Conservation (phyloP, 1,139 yeast genomes). For the Kodamaea arcana region DNA sequence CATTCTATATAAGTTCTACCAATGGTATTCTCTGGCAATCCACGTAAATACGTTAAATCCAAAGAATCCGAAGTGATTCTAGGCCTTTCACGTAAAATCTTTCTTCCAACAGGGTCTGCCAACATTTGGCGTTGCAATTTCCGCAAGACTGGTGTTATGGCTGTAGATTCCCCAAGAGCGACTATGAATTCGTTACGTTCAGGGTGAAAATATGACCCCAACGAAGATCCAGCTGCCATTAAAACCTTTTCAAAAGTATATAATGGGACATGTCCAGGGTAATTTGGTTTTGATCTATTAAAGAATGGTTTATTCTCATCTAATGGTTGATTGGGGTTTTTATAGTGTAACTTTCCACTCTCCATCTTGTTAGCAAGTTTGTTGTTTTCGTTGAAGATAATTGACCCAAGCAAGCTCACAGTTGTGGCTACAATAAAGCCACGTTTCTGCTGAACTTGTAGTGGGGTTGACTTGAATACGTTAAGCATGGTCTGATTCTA, state of each 20-base stretch:
- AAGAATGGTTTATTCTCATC: slow-evolving; percentile 27
- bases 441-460: not conserved
- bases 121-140: slow-evolving; percentile 71
- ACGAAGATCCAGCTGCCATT: slow-evolving; percentile 69
- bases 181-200: slow-evolving; percentile 77
- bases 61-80: slow-evolving; percentile 72
- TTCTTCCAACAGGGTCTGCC: slow-evolving; percentile 68
- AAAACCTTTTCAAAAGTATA: slow-evolving; percentile 57
- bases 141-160: slow-evolving; percentile 62
- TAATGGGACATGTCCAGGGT: slow-evolving; percentile 81
- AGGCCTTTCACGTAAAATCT: slow-evolving; percentile 74
- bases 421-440: slow-evolving; percentile 14
- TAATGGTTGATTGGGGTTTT: slow-evolving; percentile 30
- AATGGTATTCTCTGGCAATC: slow-evolving; percentile 65
- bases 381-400: slow-evolving; percentile 45
- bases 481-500: too few relatives aligned
- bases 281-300: slow-evolving; percentile 44
- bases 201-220: slow-evolving; percentile 84
- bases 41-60: slow-evolving; percentile 56
- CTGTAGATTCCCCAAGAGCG: slow-evolving; percentile 93
- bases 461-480: not conserved
- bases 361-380: slow-evolving; percentile 57
- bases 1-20: slow-evolving; percentile 78
- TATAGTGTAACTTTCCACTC: slow-evolving; percentile 47
- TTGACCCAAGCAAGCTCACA: slow-evolving; percentile 15